phyloP scores from a whole-genome alignment of 192 early-diverging fungal species.

The Spizellomyces punctatus region DNA sequence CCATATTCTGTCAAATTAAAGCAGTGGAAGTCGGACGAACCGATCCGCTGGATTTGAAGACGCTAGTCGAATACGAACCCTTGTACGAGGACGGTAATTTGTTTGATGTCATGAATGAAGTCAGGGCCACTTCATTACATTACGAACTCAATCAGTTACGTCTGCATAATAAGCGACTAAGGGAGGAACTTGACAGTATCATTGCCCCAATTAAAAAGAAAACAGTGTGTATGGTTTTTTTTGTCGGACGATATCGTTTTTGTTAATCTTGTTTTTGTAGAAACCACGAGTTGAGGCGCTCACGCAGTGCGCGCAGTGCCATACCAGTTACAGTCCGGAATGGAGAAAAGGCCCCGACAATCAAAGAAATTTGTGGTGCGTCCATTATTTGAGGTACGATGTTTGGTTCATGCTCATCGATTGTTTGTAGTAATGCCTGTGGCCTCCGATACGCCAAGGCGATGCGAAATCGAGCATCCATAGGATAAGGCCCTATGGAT shows the following conservation, averaged over 20 bases:
- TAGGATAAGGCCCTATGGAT: too few relatives aligned
- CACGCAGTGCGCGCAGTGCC: slow-evolving; percentile 17
- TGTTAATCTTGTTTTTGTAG: background rate
- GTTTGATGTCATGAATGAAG: slow-evolving; percentile 34
- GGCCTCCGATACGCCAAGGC: slow-evolving; percentile 24
- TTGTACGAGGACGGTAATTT: slow-evolving; percentile 22
- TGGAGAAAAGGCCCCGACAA: slow-evolving; percentile 27
- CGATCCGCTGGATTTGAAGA: slow-evolving; percentile 25
- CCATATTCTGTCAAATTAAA: slow-evolving; percentile 13
- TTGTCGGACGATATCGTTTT: background rate
- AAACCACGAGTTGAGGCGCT: background rate
- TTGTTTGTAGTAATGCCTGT: slow-evolving; percentile 19
- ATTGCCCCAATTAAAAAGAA: slow-evolving; percentile 13
- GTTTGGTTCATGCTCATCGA: background rate
- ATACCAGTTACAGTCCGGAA: slow-evolving; percentile 10
- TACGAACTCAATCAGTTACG: slow-evolving; percentile 68
- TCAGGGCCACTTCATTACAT: slow-evolving; percentile 56
- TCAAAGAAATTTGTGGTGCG: slow-evolving; percentile 17
- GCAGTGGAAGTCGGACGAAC: background rate
- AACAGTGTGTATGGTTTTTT: background rate
- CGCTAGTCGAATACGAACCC: slow-evolving; percentile 7
- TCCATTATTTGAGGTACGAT: background rate
- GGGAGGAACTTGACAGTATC: slow-evolving; percentile 45
- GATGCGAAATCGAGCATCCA: background rate
- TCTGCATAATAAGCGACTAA: slow-evolving; percentile 58